Evolutionary conservation across 495 filamentous ascomycete species (phyloP), one percentile per base, ranked within the genome.

Genomic region (Bryoglossum gracile): DNA sequence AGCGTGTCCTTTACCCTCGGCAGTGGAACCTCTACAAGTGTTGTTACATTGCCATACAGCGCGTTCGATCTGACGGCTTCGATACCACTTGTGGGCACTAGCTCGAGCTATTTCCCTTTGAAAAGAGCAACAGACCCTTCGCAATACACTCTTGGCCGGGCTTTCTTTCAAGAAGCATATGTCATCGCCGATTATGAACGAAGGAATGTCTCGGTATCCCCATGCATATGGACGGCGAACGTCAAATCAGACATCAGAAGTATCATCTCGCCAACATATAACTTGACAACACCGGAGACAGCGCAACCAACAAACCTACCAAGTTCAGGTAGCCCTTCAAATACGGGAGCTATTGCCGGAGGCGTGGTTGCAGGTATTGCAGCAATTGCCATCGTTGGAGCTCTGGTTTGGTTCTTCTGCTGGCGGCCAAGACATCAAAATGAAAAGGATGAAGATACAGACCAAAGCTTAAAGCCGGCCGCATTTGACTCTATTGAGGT

Each of bases 91-190:
- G 32, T 41, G 10, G n/a, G 26, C 8, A 34, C 11, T 13, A 25
- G 34, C 33, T 41, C 50, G 10, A 25, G 16, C 3, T 81, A 79
- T 46, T 81, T 80, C 42, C 76, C 77, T 0, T 56, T 81, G 8
- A 68, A 68, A 38, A 62, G 74, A 17, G 74, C 71, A 4, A 60
- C 58, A 16, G 74, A 78, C 46, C 55, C 65, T 9, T 65, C 60
- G 0, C 77, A 79, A 49, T 78, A 75, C 55, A 72, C 68, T 0
- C 64, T 81, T 9, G 77, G 77, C 2, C 64, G 76, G 19, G 66
- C 68, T 9, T 80, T 81, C 39, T 59, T 80, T 16, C 77, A 81
- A 58, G 77, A 79, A 67, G 72, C 77, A 39, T 56, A 56, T 23
- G 38, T 57, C 2, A 57, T 50, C 5, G 50, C 46, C 8, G 55